Evolutionary conservation across 2,329 filamentous ascomycete genomes (phyloP).

Genomic region (Phialemonium atrogriseum): DNA sequence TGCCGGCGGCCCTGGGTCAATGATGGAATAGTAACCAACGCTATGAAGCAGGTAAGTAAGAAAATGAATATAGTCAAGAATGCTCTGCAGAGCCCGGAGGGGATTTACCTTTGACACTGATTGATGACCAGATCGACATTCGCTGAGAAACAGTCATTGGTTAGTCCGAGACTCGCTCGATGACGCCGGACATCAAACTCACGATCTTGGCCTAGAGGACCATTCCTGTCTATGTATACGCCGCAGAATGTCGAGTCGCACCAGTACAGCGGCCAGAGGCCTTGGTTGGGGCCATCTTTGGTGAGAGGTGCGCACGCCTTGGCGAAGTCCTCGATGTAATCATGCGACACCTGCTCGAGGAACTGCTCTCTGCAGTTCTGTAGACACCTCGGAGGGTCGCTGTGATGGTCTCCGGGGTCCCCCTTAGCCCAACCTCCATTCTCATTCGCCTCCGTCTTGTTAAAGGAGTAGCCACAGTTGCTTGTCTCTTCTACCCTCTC

Average conservation of each 20-base stretch:
- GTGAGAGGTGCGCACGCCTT: constrained; percentile 22
- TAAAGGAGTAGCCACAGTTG: constrained; percentile 2
- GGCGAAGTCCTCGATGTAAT: constrained; percentile 20
- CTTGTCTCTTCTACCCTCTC: constrained; percentile 4
- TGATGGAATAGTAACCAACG: constrained; percentile 18
- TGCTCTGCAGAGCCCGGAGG: not conserved
- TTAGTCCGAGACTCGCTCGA: not conserved
- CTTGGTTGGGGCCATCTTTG: constrained; percentile 13
- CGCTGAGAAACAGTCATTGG: constrained; percentile 24
- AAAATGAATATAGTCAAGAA: not conserved
- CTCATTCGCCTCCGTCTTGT: constrained; percentile 2
- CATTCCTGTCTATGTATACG: constrained; percentile 25
- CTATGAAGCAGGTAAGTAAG: constrained; percentile 11
- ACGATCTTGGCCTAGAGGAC: constrained; percentile 33
- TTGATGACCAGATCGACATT: constrained; percentile 44
- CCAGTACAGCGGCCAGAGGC: constrained; percentile 40
- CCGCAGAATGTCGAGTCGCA: constrained; percentile 44
- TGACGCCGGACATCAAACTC: constrained; percentile 17
- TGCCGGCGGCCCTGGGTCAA: constrained; percentile 28
- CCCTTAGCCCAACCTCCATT: constrained; percentile 2
- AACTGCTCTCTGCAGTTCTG: constrained; percentile 23
- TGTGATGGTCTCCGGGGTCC: constrained; percentile 10
- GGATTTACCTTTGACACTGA: constrained; percentile 38
- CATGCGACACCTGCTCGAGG: constrained; percentile 18
- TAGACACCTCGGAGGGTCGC: constrained; percentile 26